Evolutionary conservation across 73 alveolate species (phyloP), one percentile per base, ranked within the genome.

Genomic region (Chromera velia): DNA sequence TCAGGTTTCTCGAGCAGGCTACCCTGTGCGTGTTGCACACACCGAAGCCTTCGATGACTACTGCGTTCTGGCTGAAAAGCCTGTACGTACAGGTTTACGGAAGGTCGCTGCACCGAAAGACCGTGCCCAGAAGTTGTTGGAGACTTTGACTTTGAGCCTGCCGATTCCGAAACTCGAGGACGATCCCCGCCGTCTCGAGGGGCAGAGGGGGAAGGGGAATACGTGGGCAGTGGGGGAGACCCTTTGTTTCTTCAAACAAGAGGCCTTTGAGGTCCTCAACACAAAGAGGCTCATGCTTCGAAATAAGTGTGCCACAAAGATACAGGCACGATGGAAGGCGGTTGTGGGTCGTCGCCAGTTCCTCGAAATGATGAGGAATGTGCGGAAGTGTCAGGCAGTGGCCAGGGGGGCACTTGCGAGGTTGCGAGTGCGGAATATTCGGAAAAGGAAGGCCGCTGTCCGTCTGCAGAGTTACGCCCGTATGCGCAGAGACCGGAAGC

Each of bases 1-100:
- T 28, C 85, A 76, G 71, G 68, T 78, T 70, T 45, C 73, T 0
- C 85, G 85, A 13, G 85, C 85, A 28, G 85, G 85, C 68, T 78
- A 65, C 27, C 85, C 85, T 31, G 85, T 76, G 32, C 76, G 85
- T 45, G 68, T 78, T 73, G 73, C 85, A 0, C 46, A 65, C 62
- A 48, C 29, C 33, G 77, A 34, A 24, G 1, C 33, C 18, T 33
- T 17, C 73, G 29, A 13, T 0, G 71, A 26, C 71, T 10, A 26
- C 71, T 22, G 31, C 27, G 10, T 24, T 18, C 28, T 63, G 18
- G 6, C 33, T 18, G 33, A 26, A 22, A 24, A 32, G 27, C 31
- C 31, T 17, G 71, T 17, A 9, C 28, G 81, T 0, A 70, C 62
- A 0, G 72, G 49, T 0, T 9, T 74, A 62, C 49, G 72, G 22